Conservation (phyloP, 2,329 filamentous ascomycete genomes). For the Zarea fungicola region DNA sequence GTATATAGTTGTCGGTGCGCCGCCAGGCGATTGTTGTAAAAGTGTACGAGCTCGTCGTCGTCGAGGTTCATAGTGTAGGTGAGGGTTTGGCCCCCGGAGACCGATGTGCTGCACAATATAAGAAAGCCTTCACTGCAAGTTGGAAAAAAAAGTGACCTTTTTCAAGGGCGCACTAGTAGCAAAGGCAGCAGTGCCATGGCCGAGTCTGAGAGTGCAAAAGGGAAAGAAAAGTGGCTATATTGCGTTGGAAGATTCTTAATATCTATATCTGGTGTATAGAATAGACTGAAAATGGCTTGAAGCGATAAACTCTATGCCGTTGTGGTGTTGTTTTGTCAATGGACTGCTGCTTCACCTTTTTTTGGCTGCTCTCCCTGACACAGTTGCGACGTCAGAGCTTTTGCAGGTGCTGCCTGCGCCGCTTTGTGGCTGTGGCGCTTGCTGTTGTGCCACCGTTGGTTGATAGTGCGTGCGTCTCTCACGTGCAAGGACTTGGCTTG, state of each 20-base stretch:
- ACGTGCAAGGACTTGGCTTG: constrained; percentile 9
- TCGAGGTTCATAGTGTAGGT: constrained; percentile 30
- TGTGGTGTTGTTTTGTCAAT: too few relatives aligned
- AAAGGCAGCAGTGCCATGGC: constrained; percentile 5
- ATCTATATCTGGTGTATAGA: too few relatives aligned
- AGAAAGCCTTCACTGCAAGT: too few relatives aligned
- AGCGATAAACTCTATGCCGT: too few relatives aligned
- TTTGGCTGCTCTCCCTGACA: not conserved
- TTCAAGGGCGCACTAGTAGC: not conserved
- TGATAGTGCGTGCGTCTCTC: too few relatives aligned
- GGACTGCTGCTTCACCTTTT: too few relatives aligned
- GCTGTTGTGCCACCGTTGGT: too few relatives aligned
- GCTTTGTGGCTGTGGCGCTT: constrained; percentile 3
- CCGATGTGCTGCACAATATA: too few relatives aligned
- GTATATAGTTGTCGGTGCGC: constrained; percentile 27
- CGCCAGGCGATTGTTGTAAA: constrained; percentile 31
- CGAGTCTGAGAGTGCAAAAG: not conserved
- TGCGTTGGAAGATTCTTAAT: too few relatives aligned
- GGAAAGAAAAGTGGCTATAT: too few relatives aligned
- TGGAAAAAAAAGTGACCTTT: not conserved
- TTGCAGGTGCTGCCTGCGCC: constrained; percentile 12
- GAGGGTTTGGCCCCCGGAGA: constrained; percentile 11
- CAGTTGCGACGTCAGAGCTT: constrained; percentile 10
- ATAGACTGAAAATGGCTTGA: too few relatives aligned
- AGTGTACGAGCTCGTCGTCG: constrained; percentile 27